Percentiles rank a stretch among this genome's conserved stretches.
Conservation (phyloP, 495 filamentous ascomycete species). For the Penicillium atrosanguineum region DNA sequence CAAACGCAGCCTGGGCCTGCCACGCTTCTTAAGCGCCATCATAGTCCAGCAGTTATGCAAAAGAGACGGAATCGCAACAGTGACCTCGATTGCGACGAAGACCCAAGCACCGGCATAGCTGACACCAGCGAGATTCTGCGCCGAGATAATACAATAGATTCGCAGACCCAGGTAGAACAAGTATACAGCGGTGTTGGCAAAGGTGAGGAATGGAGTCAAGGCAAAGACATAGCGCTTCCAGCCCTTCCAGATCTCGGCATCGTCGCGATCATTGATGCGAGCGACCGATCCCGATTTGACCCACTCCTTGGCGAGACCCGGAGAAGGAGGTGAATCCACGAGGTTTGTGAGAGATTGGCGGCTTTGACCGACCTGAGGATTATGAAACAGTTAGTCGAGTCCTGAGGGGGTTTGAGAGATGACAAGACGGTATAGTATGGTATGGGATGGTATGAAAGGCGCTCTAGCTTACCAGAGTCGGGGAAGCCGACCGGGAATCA, state of each 20-base stretch:
- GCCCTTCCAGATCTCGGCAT: slow-evolving; percentile 41
- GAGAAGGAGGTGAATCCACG: slow-evolving; percentile 22
- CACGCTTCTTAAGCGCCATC: slow-evolving; percentile 37
- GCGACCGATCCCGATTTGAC: slow-evolving; percentile 34
- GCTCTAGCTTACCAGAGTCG: slow-evolving; percentile 24
- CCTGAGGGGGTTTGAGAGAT: background rate
- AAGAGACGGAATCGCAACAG: slow-evolving; percentile 37
- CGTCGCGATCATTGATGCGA: slow-evolving; percentile 38
- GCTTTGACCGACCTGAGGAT: slow-evolving; percentile 24
- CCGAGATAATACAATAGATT: slow-evolving; percentile 37
- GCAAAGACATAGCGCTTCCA: slow-evolving; percentile 39
- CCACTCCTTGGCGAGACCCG: slow-evolving; percentile 33
- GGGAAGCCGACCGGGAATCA: slow-evolving; percentile 32
- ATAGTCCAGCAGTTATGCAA: slow-evolving; percentile 46
- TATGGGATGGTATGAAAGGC: background rate
- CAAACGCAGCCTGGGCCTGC: slow-evolving; percentile 41
- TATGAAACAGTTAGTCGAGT: slow-evolving; percentile 18
- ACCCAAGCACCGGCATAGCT: slow-evolving; percentile 38
- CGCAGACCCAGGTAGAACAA: slow-evolving; percentile 39
- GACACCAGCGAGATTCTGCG: slow-evolving; percentile 26
- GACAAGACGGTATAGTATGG: too few relatives aligned
- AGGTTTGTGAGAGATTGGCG: slow-evolving; percentile 25
- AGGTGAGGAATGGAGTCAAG: slow-evolving; percentile 36
- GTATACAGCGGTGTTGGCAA: slow-evolving; percentile 36
- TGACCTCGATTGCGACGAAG: slow-evolving; percentile 39